Conservation (phyloP, 169 alveolate genomes). For the Plasmodium gonderi region DNA sequence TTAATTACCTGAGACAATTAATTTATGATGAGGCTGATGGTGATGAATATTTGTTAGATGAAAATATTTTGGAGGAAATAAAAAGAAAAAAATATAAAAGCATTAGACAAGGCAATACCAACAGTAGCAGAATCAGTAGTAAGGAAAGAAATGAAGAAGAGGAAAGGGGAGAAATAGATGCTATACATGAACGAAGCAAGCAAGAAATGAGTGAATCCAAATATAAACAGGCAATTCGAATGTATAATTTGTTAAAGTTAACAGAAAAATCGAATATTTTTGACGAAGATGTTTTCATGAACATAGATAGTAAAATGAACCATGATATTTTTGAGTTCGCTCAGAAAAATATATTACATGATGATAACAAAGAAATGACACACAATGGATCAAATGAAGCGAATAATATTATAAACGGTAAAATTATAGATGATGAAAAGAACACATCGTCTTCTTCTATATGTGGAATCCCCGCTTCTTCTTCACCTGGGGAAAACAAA, state of each 20-base stretch:
- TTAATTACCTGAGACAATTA: conserved; percentile 60
- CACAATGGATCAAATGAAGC: background rate
- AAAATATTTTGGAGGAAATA: conserved; percentile 49
- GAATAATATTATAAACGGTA: background rate
- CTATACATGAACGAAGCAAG: background rate
- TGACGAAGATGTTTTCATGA: conserved; percentile 74
- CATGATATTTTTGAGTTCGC: conserved; percentile 63
- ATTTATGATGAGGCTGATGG: conserved; percentile 61
- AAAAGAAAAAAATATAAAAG: conserved; percentile 30
- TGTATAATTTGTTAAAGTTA: conserved; percentile 53
- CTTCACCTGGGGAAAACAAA: background rate
- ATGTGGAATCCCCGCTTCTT: background rate
- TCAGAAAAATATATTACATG: conserved; percentile 27
- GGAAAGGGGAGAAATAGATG: background rate
- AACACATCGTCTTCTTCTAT: background rate
- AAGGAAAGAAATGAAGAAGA: background rate
- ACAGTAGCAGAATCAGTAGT: background rate
- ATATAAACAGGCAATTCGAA: conserved; percentile 68
- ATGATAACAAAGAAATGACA: background rate
- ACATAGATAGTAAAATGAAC: conserved; percentile 70
- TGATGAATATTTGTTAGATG: conserved; percentile 48
- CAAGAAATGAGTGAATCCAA: conserved; percentile 69
- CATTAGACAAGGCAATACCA: background rate
- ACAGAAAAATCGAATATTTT: conserved; percentile 47
- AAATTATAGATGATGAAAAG: background rate